phyloP scores from a whole-genome alignment of 2,329 filamentous ascomycete species.

The Biscogniauxia marginata region DNA sequence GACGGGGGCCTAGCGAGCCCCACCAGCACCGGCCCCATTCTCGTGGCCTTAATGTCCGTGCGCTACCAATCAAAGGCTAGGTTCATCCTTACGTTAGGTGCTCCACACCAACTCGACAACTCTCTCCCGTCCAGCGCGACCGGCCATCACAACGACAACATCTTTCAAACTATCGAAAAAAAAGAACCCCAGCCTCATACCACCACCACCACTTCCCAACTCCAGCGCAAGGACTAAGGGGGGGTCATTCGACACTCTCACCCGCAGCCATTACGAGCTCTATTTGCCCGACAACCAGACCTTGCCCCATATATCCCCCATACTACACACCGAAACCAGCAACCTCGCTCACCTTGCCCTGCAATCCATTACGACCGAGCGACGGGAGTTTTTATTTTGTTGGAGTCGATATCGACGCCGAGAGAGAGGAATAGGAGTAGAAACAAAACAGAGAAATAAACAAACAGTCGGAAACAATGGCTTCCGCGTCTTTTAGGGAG shows the following conservation, averaged over 20 bases:
- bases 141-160: conserved; percentile 18
- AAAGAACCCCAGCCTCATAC: conserved; percentile 11
- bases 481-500: conserved; percentile 85
- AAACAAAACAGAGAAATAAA: neutral
- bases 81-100: neutral
- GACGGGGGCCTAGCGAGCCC: neutral
- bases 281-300: conserved; percentile 10
- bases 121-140: conserved; percentile 22
- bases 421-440: neutral
- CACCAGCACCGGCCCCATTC: neutral
- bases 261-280: conserved; percentile 22
- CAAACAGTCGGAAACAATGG: conserved; percentile 62
- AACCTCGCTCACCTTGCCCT: conserved; percentile 11
- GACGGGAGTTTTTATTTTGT: conserved; percentile 4
- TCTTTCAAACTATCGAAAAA: conserved; percentile 14
- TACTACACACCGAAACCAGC: conserved; percentile 19
- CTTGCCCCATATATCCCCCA: conserved; percentile 12
- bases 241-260: conserved; percentile 23
- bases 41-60: neutral
- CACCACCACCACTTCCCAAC: conserved; percentile 9
- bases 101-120: neutral
- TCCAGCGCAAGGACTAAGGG: conserved; percentile 9
- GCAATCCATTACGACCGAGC: conserved; percentile 9
- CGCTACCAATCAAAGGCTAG: neutral
- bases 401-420: conserved; percentile 11